Base-by-base conservation (phyloP, 176 grass and related monocot genomes). In the Aegilops tauschii region DNA sequence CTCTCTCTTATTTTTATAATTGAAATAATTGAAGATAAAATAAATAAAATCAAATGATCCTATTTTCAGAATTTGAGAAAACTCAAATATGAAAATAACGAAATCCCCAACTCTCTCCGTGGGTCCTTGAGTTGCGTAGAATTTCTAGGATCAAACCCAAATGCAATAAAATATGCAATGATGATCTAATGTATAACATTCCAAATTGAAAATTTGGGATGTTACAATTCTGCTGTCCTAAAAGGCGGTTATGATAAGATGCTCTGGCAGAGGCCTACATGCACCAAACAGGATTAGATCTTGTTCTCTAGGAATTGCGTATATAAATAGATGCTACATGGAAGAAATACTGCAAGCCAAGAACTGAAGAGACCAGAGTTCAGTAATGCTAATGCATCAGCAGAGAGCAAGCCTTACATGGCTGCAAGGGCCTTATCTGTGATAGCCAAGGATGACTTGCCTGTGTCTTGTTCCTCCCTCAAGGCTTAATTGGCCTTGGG, bases 391-490 rank as follows among this genome's bases (percentile, higher is more conserved):
- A 61, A 61, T 10, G 59, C 52, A 20, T 56, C 8, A 61, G 59
- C 59, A 3, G 59, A 61, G 59, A 61, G 21, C 3, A 23, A 61
- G 59, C 59, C 59, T 61, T 61, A 27, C 69, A 66, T 87, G 85
- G 40, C 16, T 21, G 13, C 50, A 66, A 66, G 78, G 9, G 40
- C 52, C 12, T 28, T 56, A 0, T 40, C 54, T 61, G 54, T 86
- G 66, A 86, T 80, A 88, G 80, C 63, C 80, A 88, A 78, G 42
- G 17, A 82, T 81, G 69, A 87, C 59, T 87, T 87, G 86, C 69
- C 56, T 82, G 28, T 82, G 49, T 16, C 49, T 20, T 85, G 32
- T 56, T 58, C 54, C 54, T 58, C 54, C 54, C 6, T 58, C 18
- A 58, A 58, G 54, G 54, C 54, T 58, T 58, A 58, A 58, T 21